These are phyloP conservation scores for Candida pseudocylindracea DNA, from an alignment of 1,139 yeast genomes.

Conservation along the genomic window DNA sequence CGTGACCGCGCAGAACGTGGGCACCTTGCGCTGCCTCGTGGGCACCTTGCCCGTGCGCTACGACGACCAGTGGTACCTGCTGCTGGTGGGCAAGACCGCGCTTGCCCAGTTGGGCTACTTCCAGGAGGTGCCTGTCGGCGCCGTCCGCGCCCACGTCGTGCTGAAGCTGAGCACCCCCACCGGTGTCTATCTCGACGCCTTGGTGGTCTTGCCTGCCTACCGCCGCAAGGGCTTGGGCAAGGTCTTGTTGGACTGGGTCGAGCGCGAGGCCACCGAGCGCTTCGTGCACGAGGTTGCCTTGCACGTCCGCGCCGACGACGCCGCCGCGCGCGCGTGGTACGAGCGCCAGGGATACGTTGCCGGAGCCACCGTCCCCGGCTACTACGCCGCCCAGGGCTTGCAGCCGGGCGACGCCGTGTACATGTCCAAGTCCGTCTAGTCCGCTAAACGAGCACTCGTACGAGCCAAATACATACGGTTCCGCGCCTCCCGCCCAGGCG, in stretches of 20 bases:
- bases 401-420: conserved; percentile 23
- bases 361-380: conserved; percentile 15
- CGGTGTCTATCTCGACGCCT: conserved; percentile 38
- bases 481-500: too few species aligned
- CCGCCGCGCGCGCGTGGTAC: conserved; percentile 31
- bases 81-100: conserved; percentile 13
- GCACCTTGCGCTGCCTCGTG: conserved; percentile 24
- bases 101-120: conserved; percentile 25
- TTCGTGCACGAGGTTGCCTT: conserved; percentile 34
- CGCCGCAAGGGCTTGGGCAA: conserved; percentile 40
- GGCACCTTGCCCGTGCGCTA: conserved; percentile 18
- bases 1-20: conserved; percentile 29
- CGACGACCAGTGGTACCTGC: conserved; percentile 21
- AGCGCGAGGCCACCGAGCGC: conserved; percentile 25
- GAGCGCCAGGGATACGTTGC: conserved; percentile 24
- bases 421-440: not conserved
- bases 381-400: conserved; percentile 24
- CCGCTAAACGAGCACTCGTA: too few species aligned
- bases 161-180: conserved; percentile 13
- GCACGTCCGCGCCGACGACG: conserved; percentile 32
- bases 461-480: not conserved
- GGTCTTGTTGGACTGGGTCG: conserved; percentile 27
- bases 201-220: conserved; percentile 45
- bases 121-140: conserved; percentile 55
- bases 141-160: conserved; percentile 28